Evolutionary conservation across 495 filamentous ascomycete species (phyloP), one percentile per base, ranked within the genome.

Genomic region (Barbatosphaeria neglecta): DNA sequence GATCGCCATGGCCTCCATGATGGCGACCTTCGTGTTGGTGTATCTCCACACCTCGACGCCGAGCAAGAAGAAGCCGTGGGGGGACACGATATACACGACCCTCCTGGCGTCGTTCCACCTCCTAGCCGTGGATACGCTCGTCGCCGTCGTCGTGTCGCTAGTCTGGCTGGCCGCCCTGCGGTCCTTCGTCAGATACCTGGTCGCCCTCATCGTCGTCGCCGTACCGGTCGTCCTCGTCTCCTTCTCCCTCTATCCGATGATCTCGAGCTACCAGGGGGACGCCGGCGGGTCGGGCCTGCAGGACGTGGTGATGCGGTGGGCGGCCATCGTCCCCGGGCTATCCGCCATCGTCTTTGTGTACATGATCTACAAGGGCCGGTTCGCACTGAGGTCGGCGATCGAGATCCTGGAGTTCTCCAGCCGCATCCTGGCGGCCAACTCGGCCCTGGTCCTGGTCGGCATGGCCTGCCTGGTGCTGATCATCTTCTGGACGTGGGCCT

Each of bases 51-150:
- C 90, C 1, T 80, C 82, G 8, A 58, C 77, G 1, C 83, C 85
- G 1, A 64, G 68, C 10, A 69, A 69, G 37, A 83, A 81, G 54
- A 70, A 74, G 37, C 50, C 70, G 4, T 52, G 62, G 7, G 86
- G 87, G 16, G 92, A 98, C 60, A 95, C 93, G 9, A 87, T 98
- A 44, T 97, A 98, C 64, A 84, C 81, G 20, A 90, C 88, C 6
- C 69, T 98, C 18, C 84, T 84, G 53, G 73, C 78, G 20, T 96
- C 92, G 0, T 92, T 92, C 55, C 81, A 94, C 57, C 78, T 95
- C 28, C 76, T 98, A 23, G 86, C 87, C 10, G 73, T 90, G 40
- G 90, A 97, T 59, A 97, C 93, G 0, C 56, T 97, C 8, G 82
- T 95, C n/a, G 83, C 92, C 1, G 67, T 95, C 39, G 69, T 89